A percentile compares a stretch with the other conserved stretches of the same genome.
These are phyloP conservation scores for Nakazawaea pomicola DNA, from an alignment of 805 yeast species.

Conservation along the genomic window DNA sequence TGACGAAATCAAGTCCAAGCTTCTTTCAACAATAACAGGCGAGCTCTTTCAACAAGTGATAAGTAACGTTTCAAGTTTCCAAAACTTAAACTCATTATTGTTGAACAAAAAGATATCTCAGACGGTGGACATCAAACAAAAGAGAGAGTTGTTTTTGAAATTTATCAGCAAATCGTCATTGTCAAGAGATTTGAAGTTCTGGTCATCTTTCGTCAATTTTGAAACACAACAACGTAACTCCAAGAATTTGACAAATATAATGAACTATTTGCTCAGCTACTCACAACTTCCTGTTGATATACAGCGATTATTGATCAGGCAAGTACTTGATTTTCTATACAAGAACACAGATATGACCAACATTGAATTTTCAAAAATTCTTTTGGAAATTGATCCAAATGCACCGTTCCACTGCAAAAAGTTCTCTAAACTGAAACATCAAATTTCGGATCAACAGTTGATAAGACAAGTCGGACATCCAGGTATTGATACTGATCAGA, in stretches of 20 bases:
- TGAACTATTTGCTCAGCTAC: slow-evolving; percentile 37
- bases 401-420: slow-evolving; percentile 27
- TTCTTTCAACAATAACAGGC: not conserved
- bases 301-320: slow-evolving; percentile 34
- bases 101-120: not conserved
- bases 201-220: slow-evolving; percentile 53
- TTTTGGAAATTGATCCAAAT: slow-evolving; percentile 27
- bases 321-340: slow-evolving; percentile 28
- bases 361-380: slow-evolving; percentile 14
- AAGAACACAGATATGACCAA: slow-evolving; percentile 22
- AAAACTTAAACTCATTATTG: not conserved
- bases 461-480: slow-evolving; percentile 32
- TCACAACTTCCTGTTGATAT: slow-evolving; percentile 46
- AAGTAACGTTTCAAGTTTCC: not conserved
- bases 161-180: slow-evolving; percentile 27
- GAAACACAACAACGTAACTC: slow-evolving; percentile 42
- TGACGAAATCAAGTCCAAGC: not conserved
- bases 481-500: slow-evolving; percentile 28
- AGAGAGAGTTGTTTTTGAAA: slow-evolving; percentile 22
- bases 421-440: slow-evolving; percentile 24
- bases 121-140: slow-evolving; percentile 15
- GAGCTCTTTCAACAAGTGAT: slow-evolving; percentile 1
- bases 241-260: slow-evolving; percentile 37
- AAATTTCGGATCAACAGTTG: slow-evolving; percentile 23
- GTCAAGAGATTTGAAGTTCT: slow-evolving; percentile 41